phyloP scores from a whole-genome alignment of 2,329 filamentous ascomycete genomes.

The Rhinocladiella similis region DNA sequence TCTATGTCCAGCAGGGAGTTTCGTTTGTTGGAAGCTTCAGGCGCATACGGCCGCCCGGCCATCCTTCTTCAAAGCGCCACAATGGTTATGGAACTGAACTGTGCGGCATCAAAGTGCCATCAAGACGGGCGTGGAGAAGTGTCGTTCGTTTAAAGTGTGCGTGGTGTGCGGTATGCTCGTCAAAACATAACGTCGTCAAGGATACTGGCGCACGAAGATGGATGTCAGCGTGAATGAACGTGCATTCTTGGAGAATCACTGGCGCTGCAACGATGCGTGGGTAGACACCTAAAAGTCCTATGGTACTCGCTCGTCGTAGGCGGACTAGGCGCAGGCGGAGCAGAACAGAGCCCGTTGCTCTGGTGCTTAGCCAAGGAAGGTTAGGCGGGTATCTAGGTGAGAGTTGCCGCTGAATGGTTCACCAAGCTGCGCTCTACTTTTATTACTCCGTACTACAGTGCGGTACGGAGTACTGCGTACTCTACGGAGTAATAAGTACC shows the following conservation, averaged over 20 bases:
- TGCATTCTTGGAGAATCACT: conserved; percentile 1
- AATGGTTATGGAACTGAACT: conserved; percentile 8
- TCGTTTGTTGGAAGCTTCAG: conserved; percentile 30
- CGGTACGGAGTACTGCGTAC: too few species aligned
- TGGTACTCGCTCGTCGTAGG: too few species aligned
- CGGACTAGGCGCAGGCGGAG: conserved; percentile 1
- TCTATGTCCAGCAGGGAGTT: conserved; percentile 46
- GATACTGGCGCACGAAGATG: not conserved
- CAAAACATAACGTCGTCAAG: conserved; percentile 1
- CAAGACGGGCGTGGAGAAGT: conserved; percentile 1
- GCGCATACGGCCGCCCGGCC: conserved; percentile 27
- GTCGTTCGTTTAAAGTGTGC: not conserved
- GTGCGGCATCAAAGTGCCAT: conserved; percentile 10
- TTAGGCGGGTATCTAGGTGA: too few species aligned
- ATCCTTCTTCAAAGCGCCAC: conserved; percentile 22
- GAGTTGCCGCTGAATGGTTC: not conserved
- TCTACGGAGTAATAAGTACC: too few species aligned
- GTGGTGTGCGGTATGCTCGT: not conserved
- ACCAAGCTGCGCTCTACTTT: too few species aligned
- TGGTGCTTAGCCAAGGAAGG: too few species aligned
- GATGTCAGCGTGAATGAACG: not conserved
- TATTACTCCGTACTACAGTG: too few species aligned
- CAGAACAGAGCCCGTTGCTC: not conserved
- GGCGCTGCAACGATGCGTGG: not conserved
- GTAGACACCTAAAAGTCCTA: not conserved